Evolutionary conservation across 345 rosid genomes (phyloP), one percentile per base, ranked within the genome.

Genomic region (Salix viminalis): DNA sequence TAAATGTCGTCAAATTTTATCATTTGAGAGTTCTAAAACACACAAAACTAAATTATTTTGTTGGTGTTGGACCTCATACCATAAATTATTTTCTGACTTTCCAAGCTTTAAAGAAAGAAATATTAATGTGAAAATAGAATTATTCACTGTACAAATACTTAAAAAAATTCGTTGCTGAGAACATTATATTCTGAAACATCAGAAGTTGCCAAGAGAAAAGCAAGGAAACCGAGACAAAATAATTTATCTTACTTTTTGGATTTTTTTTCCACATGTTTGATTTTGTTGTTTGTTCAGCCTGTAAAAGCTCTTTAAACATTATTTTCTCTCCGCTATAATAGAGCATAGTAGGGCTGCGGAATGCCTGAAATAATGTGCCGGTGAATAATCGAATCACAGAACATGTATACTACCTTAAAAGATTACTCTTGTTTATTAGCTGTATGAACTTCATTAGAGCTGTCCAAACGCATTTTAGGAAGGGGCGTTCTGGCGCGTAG

Each of bases 381-480:
- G 69, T 65, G 67, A 71, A 77, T 77, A 64, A 78, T 82, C 79
- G 65, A 77, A 73, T 77, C 44, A 77, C 64, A 74, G 66, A 26
- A 12, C 36, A 62, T 67, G 62, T 16, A 71, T 4, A 19, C 48
- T 24, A 77, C n/a, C 54, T 15, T 15, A 48, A 32, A 3, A 37
- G 37, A 71, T 72, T 2, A 32, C 68, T 65, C 37, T n/a, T 42
- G 24, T 14, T 76, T 36, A 82, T 81, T 78, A 85, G 87, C 84
- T 81, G 87, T 87, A 84, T 65, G 84, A 72, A 79, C 44, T 85
- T 62, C 79, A 75, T 76, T 77, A 80, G 75, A 70, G 80, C 75
- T 78, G 84, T 64, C 77, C 87, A 83, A 79, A 79, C n/a, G 81
- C 75, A 77, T 79, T 80, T 72, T 7, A 80, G 75, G 75, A 74